Evolutionary conservation across 1,284 basidiomycete species (phyloP).

Genomic region (Fomitiporia mediterranea): DNA sequence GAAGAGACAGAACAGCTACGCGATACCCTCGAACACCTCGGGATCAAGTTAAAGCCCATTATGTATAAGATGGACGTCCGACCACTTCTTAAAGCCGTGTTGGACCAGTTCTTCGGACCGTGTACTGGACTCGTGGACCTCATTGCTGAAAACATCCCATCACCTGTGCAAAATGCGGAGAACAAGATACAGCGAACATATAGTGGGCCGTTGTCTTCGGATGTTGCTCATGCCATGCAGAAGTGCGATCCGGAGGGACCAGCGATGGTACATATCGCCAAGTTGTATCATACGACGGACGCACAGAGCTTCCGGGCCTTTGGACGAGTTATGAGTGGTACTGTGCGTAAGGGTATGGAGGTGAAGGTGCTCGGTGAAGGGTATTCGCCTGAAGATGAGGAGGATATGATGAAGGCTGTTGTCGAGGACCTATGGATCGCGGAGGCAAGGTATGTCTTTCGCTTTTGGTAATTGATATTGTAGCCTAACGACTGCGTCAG

Average conservation of each 20-base stretch:
- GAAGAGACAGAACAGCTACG: conserved; percentile 85
- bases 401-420: conserved; percentile 89
- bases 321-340: conserved; percentile 92
- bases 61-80: conserved; percentile 99
- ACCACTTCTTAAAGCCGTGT: conserved; percentile 88
- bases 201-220: conserved; percentile 79
- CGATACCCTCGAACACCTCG: conserved; percentile 74
- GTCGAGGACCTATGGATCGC: conserved; percentile 88
- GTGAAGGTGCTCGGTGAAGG: conserved; percentile 98
- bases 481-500: conserved; percentile 34
- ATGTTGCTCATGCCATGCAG: conserved; percentile 76
- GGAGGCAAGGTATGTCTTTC: conserved; percentile 68
- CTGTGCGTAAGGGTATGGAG: conserved; percentile 74
- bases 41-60: conserved; percentile 86
- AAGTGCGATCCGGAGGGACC: conserved; percentile 82
- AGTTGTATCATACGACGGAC: conserved; percentile 94
- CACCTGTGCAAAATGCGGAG: conserved; percentile 66
- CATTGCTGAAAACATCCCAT: conserved; percentile 86
- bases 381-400: conserved; percentile 96
- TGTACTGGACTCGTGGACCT: conserved; percentile 89
- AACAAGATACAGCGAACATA: conserved; percentile 81
- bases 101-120: conserved; percentile 95
- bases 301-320: conserved; percentile 95
- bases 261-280: conserved; percentile 89
- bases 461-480: not conserved